Evolutionary conservation across 2,329 filamentous ascomycete species (phyloP).

Genomic region (Venturia effusa): DNA sequence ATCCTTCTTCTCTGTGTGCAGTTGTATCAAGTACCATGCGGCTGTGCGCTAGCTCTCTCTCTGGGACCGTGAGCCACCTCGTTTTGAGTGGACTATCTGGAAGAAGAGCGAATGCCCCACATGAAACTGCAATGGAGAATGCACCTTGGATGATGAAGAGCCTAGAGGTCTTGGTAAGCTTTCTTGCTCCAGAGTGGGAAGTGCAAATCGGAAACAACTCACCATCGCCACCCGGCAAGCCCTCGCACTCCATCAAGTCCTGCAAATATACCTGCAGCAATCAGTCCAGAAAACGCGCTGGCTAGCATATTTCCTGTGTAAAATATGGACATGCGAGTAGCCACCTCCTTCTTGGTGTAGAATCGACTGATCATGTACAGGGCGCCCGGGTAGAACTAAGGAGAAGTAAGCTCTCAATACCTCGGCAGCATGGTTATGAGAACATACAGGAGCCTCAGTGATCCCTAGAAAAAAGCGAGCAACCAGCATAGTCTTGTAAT

Average conservation of each 20-base stretch:
- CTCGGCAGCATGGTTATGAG: neutral
- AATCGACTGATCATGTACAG: conserved; percentile 24
- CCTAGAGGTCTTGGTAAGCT: conserved; percentile 7
- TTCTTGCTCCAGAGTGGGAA: neutral
- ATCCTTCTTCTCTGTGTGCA: neutral
- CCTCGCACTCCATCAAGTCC: conserved; percentile 14
- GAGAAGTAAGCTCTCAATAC: conserved; percentile 23
- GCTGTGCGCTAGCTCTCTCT: conserved; percentile 12
- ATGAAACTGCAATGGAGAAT: conserved; percentile 13
- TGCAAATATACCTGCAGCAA: conserved; percentile 16
- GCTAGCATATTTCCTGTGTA: conserved; percentile 30
- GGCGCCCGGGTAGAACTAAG: conserved; percentile 19
- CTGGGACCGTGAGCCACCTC: conserved; percentile 14
- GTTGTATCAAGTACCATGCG: neutral
- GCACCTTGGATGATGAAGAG: neutral
- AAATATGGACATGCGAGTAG: conserved; percentile 26
- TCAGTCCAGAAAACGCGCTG: conserved; percentile 30
- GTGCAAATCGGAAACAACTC: conserved; percentile 8
- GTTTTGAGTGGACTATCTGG: conserved; percentile 14
- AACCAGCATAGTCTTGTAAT: conserved; percentile 33
- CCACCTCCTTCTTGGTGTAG: conserved; percentile 28
- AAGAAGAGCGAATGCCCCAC: conserved; percentile 11
- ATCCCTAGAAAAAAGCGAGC: conserved; percentile 40
- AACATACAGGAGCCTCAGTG: conserved; percentile 23
- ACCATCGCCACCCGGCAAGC: conserved; percentile 13